phyloP scores from a whole-genome alignment of 2,329 filamentous ascomycete species.

The Cytospora mali region DNA sequence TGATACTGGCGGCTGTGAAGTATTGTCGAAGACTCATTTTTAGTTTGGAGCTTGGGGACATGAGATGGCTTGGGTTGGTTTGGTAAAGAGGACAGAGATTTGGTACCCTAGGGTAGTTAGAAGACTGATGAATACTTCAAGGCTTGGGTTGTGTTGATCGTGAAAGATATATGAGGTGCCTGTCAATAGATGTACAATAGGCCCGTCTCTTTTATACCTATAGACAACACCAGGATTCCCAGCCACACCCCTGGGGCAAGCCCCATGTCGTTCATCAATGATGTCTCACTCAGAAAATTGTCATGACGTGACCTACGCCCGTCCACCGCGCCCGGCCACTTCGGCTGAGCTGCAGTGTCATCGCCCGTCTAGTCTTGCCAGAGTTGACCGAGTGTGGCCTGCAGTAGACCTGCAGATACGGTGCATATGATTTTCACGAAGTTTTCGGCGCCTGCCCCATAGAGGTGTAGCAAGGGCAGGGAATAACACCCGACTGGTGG shows the following conservation, averaged over 20 bases:
- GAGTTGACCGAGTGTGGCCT: neutral
- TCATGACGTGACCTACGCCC: neutral
- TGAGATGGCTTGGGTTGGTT: neutral
- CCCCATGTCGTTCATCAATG: neutral
- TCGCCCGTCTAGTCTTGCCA: too few species aligned
- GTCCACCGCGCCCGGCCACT: neutral
- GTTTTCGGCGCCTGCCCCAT: neutral
- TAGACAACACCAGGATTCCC: neutral
- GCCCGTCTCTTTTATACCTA: neutral
- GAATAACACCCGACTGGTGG: conserved; percentile 10
- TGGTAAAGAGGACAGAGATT: neutral
- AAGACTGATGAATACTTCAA: neutral
- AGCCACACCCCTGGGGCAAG: too few species aligned
- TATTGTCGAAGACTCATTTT: neutral
- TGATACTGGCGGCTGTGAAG: neutral
- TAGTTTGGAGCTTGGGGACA: neutral
- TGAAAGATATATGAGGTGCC: neutral
- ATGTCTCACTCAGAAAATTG: neutral
- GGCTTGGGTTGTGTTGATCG: neutral
- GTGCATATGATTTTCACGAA: neutral
- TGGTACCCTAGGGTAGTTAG: neutral
- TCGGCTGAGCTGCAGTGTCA: too few species aligned
- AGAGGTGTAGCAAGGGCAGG: neutral
- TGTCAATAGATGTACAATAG: neutral
- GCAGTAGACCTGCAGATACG: conserved; percentile 10